Base-by-base conservation (phyloP, 2,329 filamentous ascomycete species). In the Pseudocercospora ulei region DNA sequence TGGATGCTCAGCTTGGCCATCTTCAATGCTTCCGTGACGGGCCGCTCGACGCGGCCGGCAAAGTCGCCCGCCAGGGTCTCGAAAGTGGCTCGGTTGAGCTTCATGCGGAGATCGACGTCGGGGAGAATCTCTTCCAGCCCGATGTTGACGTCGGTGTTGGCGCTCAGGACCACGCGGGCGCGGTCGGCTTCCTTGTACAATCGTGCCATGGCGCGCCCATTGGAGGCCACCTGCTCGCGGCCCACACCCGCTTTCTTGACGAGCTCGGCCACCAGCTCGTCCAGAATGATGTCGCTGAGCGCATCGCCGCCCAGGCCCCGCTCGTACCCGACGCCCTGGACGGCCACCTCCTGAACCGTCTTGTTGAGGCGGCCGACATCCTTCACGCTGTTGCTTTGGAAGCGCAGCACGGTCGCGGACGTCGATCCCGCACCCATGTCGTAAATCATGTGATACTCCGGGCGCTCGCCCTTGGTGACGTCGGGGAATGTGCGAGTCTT, bases 361-460 rank as follows among this genome's bases (percentile, higher is more conserved):
- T 96, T 96, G 71, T 95, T 96, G 68, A 76, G 88, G 61, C 82
- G 86, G 50, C 86, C 87, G 39, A 88, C 66, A 53, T 95, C 88
- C 70, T 96, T 98, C 47, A 96, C 80, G 1, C 73, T 78, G 52
- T 80, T 79, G 58, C 82, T 82, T 62, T 95, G 87, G 65, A 98
- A 94, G 55, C 79, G 81, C 59, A 98, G 65, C 36, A 98, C 69
- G 4, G 86, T 90, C 3, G 88, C 88, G 54, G 85, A 93, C 19
- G 88, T 82, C 29, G 85, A 95, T 3, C 90, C 90, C 51, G 90
- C 87, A 51, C 90, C 90, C 87, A 98, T 96, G 59, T 98, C 90
- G 57, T 90, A 98, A 18, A 98, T 76, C 60, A 98, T 66, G 65
- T 98, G 85, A 54, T 87, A 76, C 63, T 98, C 90, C 0, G 90